Base-by-base conservation (phyloP, 2,329 filamentous ascomycete genomes). In the Colletotrichum camelliae region DNA sequence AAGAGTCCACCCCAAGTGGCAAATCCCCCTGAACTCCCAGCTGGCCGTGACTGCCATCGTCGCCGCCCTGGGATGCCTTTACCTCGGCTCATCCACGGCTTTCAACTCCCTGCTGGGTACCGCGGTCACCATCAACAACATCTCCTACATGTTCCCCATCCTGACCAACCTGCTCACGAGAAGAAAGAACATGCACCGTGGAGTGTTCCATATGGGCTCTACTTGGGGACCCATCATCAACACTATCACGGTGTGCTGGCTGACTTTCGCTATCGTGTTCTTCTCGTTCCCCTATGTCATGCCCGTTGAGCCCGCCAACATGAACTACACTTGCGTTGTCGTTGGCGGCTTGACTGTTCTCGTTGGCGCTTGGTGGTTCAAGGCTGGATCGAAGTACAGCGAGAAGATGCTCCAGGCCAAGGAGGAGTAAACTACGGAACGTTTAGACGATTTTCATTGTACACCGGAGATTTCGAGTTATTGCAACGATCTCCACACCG, bases 291-390 rank as follows among this genome's bases (percentile, higher is more conserved):
- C 86, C 0, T 87, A 86, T 68, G 79, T 82, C 55, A 83, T 81
- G 80, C 86, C 86, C 1, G 85, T 86, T 10, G 79, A 78, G 37
- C 79, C 78, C 2, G 74, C 77, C 31, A 88, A 87, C 72, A 88
- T 89, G 87, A 88, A 88, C 74, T 88, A 88, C 76, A 88, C 87
- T 2, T 88, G 87, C 64, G 85, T 87, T 1, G 85, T 87, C 15
- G 84, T 88, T 7, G 87, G 86, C 2, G 86, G 81, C 0, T 67
- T 82, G 31, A n/a, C 75, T 4, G 83, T 86, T 9, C 60, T 85
- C 2, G 80, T 88, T 12, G 82, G 84, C 3, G 77, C 74, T 0
- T 88, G 86, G 87, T 88, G 86, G 86, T 67, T 87, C n/a, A 81
- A 87, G 67, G 85, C 82, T 2, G 84, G 86, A 6, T 81, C 80